Base-by-base conservation (phyloP, 2,329 filamentous ascomycete genomes). In the Fusarium chuoi region DNA sequence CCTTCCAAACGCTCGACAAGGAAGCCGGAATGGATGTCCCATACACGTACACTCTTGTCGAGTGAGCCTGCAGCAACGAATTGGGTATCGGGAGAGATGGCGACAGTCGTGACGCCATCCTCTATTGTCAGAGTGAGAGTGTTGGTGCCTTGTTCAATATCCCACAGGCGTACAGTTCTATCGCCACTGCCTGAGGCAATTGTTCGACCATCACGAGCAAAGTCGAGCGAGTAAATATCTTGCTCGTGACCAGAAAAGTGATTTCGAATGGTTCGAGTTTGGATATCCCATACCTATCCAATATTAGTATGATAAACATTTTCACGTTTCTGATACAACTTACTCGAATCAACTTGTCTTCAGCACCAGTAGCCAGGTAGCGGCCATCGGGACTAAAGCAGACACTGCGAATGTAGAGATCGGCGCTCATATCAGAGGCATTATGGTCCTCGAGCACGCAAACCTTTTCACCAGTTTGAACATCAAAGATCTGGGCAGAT, bases 401-500 rank as follows among this genome's bases (percentile, higher is more conserved):
- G 62, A 99, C 96, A 79, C 96, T 98, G 78, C 96, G 89, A 78
- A 99, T 99, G 83, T 98, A 99, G 38, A 99, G 87, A 83, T 99
- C 96, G 35, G 96, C 95, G 62, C 93, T 92, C 77, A 95, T 91
- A 75, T 97, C 94, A 15, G 79, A 76, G 51, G 95, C 94, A 51
- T 89, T 92, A 77, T 96, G 93, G 78, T 99, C 96, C 82, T 98
- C 94, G 39, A 98, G 87, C 67, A 96, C 92, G 75, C 94, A 96
- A 60, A 98, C 91, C 82, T 96, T 96, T 77, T 94, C 90, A 63
- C 96, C 96, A 22, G 90, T 93, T 78, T 90, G 88, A 46, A 98
- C 96, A 75, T 99, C 96, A 82, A 96, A 99, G 78, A 99, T 99
- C 84, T 98, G 96, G n/a, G 96, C 96, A n/a, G 95, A 98, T 73